phyloP scores from a whole-genome alignment of 164 flowering plant species.

The Litsea cubeba region DNA sequence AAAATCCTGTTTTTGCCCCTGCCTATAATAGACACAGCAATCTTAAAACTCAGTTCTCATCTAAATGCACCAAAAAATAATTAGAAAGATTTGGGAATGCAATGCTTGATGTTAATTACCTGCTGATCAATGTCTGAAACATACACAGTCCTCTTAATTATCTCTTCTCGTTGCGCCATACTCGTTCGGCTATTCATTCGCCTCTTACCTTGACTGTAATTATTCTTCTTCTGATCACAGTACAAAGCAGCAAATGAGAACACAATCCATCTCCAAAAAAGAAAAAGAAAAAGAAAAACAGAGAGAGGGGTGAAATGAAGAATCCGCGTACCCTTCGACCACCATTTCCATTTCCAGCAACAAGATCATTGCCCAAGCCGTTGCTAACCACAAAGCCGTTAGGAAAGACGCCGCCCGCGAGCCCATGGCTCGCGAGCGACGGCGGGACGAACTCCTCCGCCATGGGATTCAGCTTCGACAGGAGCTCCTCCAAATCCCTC shows the following conservation, averaged over 20 bases:
- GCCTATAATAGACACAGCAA: no score
- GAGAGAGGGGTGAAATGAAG: neutral
- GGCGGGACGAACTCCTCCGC: slow-evolving; percentile 89
- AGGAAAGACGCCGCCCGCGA: slow-evolving; percentile 22
- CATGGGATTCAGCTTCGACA: slow-evolving; percentile 87
- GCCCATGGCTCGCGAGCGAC: slow-evolving; percentile 29
- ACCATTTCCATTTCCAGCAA: slow-evolving; percentile 19
- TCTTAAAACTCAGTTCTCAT: no score
- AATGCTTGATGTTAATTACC: slow-evolving; percentile 28
- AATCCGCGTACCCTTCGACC: slow-evolving; percentile 44
- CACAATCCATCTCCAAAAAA: neutral
- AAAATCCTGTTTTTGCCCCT: no score
- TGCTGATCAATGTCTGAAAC: slow-evolving; percentile 96
- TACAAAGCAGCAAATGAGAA: neutral
- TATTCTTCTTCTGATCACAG: slow-evolving; percentile 48
- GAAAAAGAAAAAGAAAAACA: neutral
- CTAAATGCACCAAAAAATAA: no score
- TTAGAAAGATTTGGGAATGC: neutral
- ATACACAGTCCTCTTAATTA: slow-evolving; percentile 81
- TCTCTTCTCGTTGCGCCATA: slow-evolving; percentile 82
- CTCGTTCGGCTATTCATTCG: slow-evolving; percentile 70
- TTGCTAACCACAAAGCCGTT: slow-evolving; percentile 22
- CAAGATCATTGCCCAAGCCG: slow-evolving; percentile 11
- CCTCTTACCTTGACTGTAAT: slow-evolving; percentile 50
- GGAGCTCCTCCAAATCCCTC: slow-evolving; percentile 79